A percentile compares a stretch with the other conserved stretches of the same genome.
phyloP scores from a whole-genome alignment of 2,329 filamentous ascomycete genomes.

The Kalaharituber pfeilii region DNA sequence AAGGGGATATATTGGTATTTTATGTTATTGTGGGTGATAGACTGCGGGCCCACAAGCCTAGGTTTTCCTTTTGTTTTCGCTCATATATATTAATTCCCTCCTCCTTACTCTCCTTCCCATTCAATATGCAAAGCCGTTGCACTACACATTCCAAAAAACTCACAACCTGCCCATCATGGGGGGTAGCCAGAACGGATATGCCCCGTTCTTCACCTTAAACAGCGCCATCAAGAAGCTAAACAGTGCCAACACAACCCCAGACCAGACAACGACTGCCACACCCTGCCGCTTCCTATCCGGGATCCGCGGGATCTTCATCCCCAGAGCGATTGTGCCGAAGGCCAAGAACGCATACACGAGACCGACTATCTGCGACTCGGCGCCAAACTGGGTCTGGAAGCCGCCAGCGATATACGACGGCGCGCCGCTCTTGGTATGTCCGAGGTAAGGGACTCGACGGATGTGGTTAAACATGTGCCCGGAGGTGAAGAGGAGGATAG shows the following conservation, averaged over 20 bases:
- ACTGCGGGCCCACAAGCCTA: no score
- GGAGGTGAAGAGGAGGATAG: conserved; percentile 80
- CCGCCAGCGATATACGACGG: conserved; percentile 79
- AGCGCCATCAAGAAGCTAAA: conserved; percentile 91
- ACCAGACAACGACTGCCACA: conserved; percentile 65
- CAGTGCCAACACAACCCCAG: conserved; percentile 54
- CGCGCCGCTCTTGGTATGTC: conserved; percentile 66
- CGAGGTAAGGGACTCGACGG: conserved; percentile 82
- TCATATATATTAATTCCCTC: conserved; percentile 5
- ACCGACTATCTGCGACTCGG: conserved; percentile 48
- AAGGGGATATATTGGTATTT: no score
- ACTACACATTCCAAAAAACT: no score
- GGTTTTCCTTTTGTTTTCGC: no score
- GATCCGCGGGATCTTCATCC: conserved; percentile 82
- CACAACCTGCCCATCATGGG: conserved; percentile 46
- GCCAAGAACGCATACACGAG: conserved; percentile 73
- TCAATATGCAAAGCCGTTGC: no score
- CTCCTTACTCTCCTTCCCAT: neutral
- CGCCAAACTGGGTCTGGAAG: conserved; percentile 60
- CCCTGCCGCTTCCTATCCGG: conserved; percentile 60
- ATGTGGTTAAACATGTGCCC: conserved; percentile 99
- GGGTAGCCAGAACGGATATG: conserved; percentile 85
- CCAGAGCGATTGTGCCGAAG: conserved; percentile 79
- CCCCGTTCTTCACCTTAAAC: conserved; percentile 86
- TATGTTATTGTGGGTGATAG: no score